Percentiles rank a stretch among this genome's conserved stretches.
phyloP scores from a whole-genome alignment of 2,329 filamentous ascomycete species.

The Neofusicoccum kwambonambiense region DNA sequence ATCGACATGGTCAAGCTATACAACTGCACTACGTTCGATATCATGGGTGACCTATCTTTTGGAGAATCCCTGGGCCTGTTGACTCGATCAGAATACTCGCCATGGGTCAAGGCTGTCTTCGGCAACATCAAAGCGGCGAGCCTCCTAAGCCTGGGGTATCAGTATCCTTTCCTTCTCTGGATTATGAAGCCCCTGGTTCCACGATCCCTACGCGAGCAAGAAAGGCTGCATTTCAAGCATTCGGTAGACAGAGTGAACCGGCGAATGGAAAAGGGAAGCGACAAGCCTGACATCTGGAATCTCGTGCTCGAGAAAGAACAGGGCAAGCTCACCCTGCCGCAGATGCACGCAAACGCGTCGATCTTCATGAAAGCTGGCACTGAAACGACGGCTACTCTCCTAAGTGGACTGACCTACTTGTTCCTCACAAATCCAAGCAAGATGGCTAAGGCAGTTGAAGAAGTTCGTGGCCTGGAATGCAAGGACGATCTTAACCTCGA shows the following conservation, averaged over 20 bases:
- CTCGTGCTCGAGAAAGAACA: slow-evolving; percentile 30
- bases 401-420: slow-evolving; percentile 39
- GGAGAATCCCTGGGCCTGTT: slow-evolving; percentile 33
- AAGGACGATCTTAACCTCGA: slow-evolving; percentile 37
- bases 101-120: slow-evolving; percentile 35
- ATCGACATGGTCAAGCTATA: slow-evolving; percentile 8
- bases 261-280: slow-evolving; percentile 21
- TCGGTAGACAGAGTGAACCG: slow-evolving; percentile 23
- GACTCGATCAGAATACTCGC: slow-evolving; percentile 27
- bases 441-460: slow-evolving; percentile 29
- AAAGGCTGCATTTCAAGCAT: background rate
- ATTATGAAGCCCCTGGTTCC: background rate
- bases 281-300: slow-evolving; percentile 36
- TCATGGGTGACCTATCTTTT: slow-evolving; percentile 36
- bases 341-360: slow-evolving; percentile 41
- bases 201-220: background rate
- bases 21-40: slow-evolving; percentile 30
- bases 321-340: slow-evolving; percentile 25
- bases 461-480: slow-evolving; percentile 26
- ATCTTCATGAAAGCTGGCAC: slow-evolving; percentile 45
- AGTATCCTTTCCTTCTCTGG: background rate
- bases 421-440: slow-evolving; percentile 29
- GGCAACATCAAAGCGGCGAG: slow-evolving; percentile 21
- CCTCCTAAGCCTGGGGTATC: background rate
- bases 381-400: slow-evolving; percentile 46